Conservation (phyloP, 1,139 yeast species). For the Yamadazyma pseudoaaseri region DNA sequence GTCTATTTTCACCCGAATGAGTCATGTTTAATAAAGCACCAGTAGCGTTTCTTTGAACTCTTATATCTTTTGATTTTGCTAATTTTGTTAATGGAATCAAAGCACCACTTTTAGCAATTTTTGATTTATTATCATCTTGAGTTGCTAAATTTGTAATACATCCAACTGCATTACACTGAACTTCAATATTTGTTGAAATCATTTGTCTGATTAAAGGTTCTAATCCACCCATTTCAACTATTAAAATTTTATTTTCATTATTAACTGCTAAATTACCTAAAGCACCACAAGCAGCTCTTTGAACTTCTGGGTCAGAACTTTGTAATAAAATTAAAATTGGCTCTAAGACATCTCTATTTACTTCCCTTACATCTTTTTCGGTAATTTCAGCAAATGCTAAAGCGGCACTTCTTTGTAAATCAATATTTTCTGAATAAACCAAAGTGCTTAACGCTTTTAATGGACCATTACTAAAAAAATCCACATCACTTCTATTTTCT, state of each 20-base stretch:
- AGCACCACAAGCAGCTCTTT: conserved; percentile 98
- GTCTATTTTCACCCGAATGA: conserved; percentile 94
- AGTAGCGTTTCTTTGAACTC: conserved; percentile 98
- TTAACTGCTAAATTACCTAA: conserved; percentile 95
- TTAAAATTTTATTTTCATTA: conserved; percentile 87
- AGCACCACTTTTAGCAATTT: conserved; percentile 97
- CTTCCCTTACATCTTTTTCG: conserved; percentile 91
- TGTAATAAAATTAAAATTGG: conserved; percentile 88
- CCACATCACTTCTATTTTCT: conserved; percentile 82
- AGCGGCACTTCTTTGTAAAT: conserved; percentile 95
- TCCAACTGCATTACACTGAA: conserved; percentile 98
- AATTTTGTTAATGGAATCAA: conserved; percentile 88
- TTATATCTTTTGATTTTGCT: conserved; percentile 89
- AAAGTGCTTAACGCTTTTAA: conserved; percentile 86
- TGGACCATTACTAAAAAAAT: conserved; percentile 90
- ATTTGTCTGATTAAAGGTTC: conserved; percentile 95
- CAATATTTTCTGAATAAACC: conserved; percentile 92
- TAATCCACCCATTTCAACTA: conserved; percentile 97
- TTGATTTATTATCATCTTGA: conserved; percentile 95
- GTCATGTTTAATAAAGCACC: conserved; percentile 98
- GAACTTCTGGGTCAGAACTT: conserved; percentile 89
- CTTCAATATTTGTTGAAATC: conserved; percentile 97
- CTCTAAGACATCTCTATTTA: conserved; percentile 85
- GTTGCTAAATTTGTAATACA: conserved; percentile 97
- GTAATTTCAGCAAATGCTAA: conserved; percentile 98